phyloP scores from a whole-genome alignment of 495 filamentous ascomycete genomes.

The Penicillium angulare region DNA sequence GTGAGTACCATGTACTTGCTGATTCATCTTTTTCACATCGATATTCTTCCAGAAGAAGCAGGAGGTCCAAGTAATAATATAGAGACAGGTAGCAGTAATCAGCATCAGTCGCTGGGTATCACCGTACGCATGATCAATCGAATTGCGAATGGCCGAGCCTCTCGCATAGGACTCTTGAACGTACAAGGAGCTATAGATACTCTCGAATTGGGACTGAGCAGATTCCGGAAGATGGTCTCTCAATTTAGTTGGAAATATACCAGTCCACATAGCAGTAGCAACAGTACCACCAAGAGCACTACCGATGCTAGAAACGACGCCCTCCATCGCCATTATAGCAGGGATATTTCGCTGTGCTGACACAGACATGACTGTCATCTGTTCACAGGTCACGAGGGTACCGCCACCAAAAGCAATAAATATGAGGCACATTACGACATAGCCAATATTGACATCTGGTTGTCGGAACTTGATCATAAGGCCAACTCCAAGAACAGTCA shows the following conservation, averaged over 20 bases:
- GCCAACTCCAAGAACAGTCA: constrained; percentile 51
- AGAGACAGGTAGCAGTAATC: constrained; percentile 27
- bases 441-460: constrained; percentile 51
- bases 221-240: constrained; percentile 49
- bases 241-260: constrained; percentile 53
- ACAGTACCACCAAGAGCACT: constrained; percentile 62
- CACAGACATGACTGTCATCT: constrained; percentile 65
- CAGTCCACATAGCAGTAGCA: constrained; percentile 61
- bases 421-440: constrained; percentile 68
- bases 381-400: constrained; percentile 54
- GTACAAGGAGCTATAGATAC: constrained; percentile 51
- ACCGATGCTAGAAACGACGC: constrained; percentile 58
- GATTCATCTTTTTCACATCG: constrained; percentile 7
- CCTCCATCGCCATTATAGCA: constrained; percentile 57
- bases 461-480: constrained; percentile 65
- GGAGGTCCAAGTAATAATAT: constrained; percentile 5
- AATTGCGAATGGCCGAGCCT: constrained; percentile 45
- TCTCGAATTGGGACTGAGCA: constrained; percentile 17
- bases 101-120: constrained; percentile 54
- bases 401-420: constrained; percentile 62
- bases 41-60: constrained; percentile 9
- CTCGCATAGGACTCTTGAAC: constrained; percentile 48
- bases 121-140: constrained; percentile 54
- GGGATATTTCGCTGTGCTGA: constrained; percentile 61
- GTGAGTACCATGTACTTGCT: constrained; percentile 3